Evolutionary conservation across 1,284 basidiomycete species (phyloP).

Genomic region (Fomitopsis schrenkii): DNA sequence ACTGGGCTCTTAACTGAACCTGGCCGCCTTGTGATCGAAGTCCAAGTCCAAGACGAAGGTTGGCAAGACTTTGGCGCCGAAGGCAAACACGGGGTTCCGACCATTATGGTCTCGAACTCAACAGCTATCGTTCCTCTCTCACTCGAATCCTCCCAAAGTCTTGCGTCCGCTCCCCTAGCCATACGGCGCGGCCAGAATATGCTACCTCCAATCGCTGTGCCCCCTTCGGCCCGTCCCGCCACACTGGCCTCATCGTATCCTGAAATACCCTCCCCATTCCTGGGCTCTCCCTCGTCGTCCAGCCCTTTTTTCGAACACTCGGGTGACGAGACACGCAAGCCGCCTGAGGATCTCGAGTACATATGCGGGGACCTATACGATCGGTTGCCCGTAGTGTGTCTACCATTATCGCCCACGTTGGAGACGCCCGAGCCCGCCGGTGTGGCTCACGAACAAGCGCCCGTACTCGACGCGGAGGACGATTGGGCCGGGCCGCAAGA

Average conservation of each 20-base stretch:
- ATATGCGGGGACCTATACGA: slow-evolving; percentile 46
- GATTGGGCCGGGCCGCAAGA: slow-evolving; percentile 45
- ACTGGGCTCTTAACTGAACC: neutral
- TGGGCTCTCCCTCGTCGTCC: slow-evolving; percentile 47
- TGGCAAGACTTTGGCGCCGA: neutral
- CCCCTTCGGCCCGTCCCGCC: slow-evolving; percentile 9
- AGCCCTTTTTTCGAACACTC: slow-evolving; percentile 35
- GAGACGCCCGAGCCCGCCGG: neutral
- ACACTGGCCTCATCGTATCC: slow-evolving; percentile 40
- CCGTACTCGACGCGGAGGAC: slow-evolving; percentile 19
- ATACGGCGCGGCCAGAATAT: slow-evolving; percentile 48
- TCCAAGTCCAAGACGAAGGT: neutral
- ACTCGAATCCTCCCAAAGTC: slow-evolving; percentile 34
- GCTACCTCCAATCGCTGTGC: slow-evolving; percentile 37
- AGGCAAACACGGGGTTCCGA: slow-evolving; percentile 28
- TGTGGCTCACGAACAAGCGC: slow-evolving; percentile 8
- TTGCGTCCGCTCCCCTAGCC: slow-evolving; percentile 34
- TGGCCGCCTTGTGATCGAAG: neutral
- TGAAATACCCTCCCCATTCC: slow-evolving; percentile 58
- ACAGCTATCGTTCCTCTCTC: slow-evolving; percentile 42
- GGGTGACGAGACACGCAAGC: slow-evolving; percentile 15
- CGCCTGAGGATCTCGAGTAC: slow-evolving; percentile 42
- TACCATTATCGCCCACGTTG: slow-evolving; percentile 1
- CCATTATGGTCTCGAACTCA: slow-evolving; percentile 52
- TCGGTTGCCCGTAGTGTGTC: slow-evolving; percentile 20